These are phyloP conservation scores for Platismatia glauca DNA, from an alignment of 495 filamentous ascomycete genomes.

Conservation along the genomic window DNA sequence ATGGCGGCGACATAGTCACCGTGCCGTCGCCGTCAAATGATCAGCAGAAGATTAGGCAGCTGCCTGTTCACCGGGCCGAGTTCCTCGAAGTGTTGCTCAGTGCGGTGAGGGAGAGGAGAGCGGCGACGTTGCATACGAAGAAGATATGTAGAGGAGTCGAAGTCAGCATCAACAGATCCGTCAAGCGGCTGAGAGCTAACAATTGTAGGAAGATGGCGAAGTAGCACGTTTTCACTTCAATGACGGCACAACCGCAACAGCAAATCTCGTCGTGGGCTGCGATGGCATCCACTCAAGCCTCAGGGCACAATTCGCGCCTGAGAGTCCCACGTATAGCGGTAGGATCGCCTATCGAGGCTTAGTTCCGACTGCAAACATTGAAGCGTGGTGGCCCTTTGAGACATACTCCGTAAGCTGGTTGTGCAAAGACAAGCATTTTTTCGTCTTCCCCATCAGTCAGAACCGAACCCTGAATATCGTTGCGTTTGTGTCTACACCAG, in stretches of 20 bases:
- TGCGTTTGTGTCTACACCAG: constrained; percentile 20
- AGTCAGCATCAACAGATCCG: background rate
- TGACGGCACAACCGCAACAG: constrained; percentile 39
- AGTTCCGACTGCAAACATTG: constrained; percentile 10
- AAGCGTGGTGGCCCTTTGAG: constrained; percentile 26
- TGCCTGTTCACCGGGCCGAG: constrained; percentile 27
- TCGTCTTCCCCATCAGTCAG: constrained; percentile 27
- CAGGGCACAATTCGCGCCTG: constrained; percentile 34
- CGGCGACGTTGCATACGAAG: constrained; percentile 26
- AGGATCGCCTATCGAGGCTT: constrained; percentile 27
- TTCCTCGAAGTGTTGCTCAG: constrained; percentile 26
- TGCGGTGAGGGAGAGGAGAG: constrained; percentile 23
- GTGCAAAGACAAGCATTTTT: constrained; percentile 23
- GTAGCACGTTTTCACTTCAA: constrained; percentile 42
- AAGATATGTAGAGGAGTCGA: constrained; percentile 17
- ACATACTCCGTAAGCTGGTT: constrained; percentile 25
- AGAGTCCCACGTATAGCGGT: constrained; percentile 16
- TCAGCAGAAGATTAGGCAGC: constrained; percentile 15
- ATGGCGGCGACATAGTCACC: constrained; percentile 28
- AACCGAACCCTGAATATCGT: constrained; percentile 28
- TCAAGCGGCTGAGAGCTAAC: background rate
- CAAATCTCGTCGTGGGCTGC: constrained; percentile 50
- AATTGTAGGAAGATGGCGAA: constrained; percentile 29
- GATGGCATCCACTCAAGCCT: constrained; percentile 56
- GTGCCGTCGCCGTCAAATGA: constrained; percentile 22